A percentile compares a stretch with the other conserved stretches of the same genome.
Conservation (phyloP, 495 filamentous ascomycete species). For the Neurospora discreta region DNA sequence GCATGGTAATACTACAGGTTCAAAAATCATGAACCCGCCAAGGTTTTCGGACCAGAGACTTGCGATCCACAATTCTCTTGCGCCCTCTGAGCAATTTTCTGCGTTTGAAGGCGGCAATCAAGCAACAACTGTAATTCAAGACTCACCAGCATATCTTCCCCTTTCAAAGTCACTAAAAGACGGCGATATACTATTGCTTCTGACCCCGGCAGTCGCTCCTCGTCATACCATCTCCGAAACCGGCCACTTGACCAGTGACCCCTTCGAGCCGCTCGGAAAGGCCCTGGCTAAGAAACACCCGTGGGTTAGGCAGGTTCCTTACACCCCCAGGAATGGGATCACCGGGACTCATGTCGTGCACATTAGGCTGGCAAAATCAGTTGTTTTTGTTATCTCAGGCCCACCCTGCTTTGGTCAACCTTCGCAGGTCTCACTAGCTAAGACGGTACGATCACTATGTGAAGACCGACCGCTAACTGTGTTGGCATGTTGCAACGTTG, state of each 20-base stretch:
- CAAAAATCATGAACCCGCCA: neutral
- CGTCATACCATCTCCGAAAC: conserved; percentile 15
- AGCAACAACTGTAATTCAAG: conserved; percentile 17
- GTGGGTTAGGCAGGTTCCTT: conserved; percentile 50
- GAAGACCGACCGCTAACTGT: conserved; percentile 40
- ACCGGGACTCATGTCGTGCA: conserved; percentile 49
- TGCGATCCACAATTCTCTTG: neutral
- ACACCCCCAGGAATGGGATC: conserved; percentile 44
- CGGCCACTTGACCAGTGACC: conserved; percentile 29
- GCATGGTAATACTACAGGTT: neutral
- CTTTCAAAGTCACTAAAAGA: conserved; percentile 29
- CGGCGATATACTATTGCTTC: conserved; percentile 42
- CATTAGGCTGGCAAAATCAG: conserved; percentile 41
- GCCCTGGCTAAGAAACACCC: conserved; percentile 42
- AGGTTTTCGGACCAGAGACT: neutral
- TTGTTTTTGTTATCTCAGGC: conserved; percentile 44
- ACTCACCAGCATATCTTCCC: conserved; percentile 29
- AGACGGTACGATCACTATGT: conserved; percentile 29
- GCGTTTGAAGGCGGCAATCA: neutral
- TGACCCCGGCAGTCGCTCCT: conserved; percentile 47
- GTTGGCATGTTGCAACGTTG: conserved; percentile 34
- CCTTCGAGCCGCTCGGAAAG: conserved; percentile 49
- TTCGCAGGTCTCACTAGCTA: conserved; percentile 33
- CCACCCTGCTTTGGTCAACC: conserved; percentile 23
- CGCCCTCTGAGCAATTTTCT: neutral